Evolutionary conservation across 257 asterid genomes (phyloP).

Genomic region (Salvia rosmarinus): DNA sequence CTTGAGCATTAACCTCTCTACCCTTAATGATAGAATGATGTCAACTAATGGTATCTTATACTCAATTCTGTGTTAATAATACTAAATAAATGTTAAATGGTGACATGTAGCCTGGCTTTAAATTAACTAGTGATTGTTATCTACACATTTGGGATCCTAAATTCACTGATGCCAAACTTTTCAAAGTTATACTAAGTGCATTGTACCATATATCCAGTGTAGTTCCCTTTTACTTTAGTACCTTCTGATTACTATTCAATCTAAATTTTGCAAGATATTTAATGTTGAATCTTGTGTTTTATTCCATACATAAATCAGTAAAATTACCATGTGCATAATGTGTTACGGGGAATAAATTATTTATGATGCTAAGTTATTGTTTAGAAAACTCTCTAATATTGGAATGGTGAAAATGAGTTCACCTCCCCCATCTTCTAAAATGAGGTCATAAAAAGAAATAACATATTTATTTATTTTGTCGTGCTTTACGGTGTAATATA

Average conservation of each 20-base stretch:
- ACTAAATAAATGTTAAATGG: not conserved
- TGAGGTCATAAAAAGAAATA: not conserved
- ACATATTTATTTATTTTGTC: not conserved
- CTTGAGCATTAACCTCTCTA: no score
- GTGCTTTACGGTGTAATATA: not conserved
- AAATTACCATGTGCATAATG: no score
- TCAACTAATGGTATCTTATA: no score
- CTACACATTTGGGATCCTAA: not conserved
- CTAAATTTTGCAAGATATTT: not conserved
- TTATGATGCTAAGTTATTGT: not conserved
- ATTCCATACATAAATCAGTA: conserved; percentile 6
- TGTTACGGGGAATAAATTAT: no score
- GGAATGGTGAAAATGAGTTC: not conserved
- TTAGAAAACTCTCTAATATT: not conserved
- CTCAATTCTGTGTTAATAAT: not conserved
- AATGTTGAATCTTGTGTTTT: not conserved
- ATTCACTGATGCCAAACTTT: no score
- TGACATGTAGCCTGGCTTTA: not conserved
- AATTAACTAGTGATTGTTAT: not conserved
- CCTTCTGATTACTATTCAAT: not conserved
- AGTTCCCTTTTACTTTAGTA: not conserved
- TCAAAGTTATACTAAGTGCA: not conserved
- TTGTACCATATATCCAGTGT: conserved; percentile 5
- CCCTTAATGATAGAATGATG: no score
- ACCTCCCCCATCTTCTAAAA: not conserved